A percentile compares a stretch with the other conserved stretches of the same genome.
Evolutionary conservation across 108 stramenopile species (phyloP).

Genomic region (Aurantiochytrium sp.): DNA sequence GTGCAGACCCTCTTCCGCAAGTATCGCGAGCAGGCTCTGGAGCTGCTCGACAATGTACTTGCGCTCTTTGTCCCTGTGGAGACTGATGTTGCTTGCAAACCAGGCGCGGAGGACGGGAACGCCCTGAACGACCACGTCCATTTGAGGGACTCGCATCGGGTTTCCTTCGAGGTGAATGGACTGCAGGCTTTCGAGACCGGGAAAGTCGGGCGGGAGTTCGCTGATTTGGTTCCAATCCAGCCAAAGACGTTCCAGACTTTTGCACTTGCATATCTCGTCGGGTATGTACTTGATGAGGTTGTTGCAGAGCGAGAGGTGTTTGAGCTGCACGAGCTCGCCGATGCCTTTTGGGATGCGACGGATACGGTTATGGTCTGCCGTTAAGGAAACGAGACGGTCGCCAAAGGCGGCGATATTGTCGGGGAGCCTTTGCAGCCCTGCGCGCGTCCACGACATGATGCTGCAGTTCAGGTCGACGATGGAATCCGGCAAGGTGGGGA

Average conservation of each 20-base stretch:
- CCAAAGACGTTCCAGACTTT: not conserved
- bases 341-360: not conserved
- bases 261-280: not conserved
- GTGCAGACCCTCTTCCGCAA: not conserved
- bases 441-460: not conserved
- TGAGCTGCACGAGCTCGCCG: not conserved
- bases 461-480: not conserved
- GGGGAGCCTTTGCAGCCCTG: not conserved
- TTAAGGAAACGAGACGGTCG: not conserved
- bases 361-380: not conserved
- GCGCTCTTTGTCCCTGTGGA: not conserved
- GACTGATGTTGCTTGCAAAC: not conserved
- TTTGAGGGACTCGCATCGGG: not conserved
- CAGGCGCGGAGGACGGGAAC: not conserved
- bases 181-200: not conserved
- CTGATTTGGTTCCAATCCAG: conserved; percentile 22
- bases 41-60: not conserved
- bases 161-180: conserved; percentile 9
- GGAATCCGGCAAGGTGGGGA: not conserved
- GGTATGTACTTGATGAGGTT: not conserved
- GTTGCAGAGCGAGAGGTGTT: not conserved
- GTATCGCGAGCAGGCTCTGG: not conserved
- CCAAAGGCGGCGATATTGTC: not conserved
- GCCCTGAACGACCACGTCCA: not conserved
- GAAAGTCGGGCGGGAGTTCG: conserved; percentile 2